Conservation (phyloP, 106 monocot genomes). For the Platanthera guangdongensis region DNA sequence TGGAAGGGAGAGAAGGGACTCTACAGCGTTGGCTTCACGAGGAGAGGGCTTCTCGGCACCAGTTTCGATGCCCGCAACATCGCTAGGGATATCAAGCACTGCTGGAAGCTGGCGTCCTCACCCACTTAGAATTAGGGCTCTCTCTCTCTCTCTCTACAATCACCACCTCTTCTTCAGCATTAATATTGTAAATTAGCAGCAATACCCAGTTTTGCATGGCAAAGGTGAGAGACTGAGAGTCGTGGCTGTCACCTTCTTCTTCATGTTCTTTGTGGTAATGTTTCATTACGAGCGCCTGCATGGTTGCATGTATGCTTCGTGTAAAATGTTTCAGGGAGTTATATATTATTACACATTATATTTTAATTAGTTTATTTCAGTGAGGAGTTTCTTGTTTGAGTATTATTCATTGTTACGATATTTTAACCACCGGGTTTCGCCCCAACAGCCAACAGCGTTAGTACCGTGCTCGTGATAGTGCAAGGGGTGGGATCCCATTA, state of each 20-base stretch:
- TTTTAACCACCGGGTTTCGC: too few relatives aligned
- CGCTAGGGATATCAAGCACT: slow-evolving; percentile 47
- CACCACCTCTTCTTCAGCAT: neutral
- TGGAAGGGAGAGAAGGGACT: slow-evolving; percentile 82
- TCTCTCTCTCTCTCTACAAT: neutral
- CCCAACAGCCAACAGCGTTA: too few relatives aligned
- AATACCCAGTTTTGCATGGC: slow-evolving; percentile 7
- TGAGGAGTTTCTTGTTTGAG: too few relatives aligned
- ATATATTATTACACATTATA: too few relatives aligned
- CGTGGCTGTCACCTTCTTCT: neutral
- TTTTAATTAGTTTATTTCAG: too few relatives aligned
- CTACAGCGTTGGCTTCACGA: slow-evolving; percentile 88
- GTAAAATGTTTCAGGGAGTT: neutral
- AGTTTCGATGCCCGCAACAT: slow-evolving; percentile 65
- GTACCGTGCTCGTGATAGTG: too few relatives aligned
- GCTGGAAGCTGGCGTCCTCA: slow-evolving; percentile 26
- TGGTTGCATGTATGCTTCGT: neutral
- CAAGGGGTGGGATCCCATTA: too few relatives aligned
- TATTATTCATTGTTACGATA: too few relatives aligned
- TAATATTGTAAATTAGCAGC: neutral
- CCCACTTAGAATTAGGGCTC: neutral
- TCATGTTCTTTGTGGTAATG: too few relatives aligned
- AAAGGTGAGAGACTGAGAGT: neutral
- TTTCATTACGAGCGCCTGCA: too few relatives aligned
- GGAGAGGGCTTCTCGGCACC: slow-evolving; percentile 71